Evolutionary conservation across 345 rosid genomes (phyloP), one percentile per base, ranked within the genome.

Genomic region (Dimocarpus longan): DNA sequence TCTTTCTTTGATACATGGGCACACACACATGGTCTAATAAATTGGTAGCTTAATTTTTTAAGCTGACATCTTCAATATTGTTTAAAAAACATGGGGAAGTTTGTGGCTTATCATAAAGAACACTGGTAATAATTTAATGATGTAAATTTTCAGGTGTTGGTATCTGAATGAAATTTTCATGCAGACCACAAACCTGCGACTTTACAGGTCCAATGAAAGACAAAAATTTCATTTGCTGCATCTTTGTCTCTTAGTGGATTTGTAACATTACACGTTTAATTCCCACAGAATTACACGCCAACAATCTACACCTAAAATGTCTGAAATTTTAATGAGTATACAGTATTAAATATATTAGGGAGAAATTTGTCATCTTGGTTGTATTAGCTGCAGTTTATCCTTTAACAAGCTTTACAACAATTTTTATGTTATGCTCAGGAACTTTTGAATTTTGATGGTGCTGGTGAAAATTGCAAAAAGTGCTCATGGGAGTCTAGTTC

Each of bases 351-450:
- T 40, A 59, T 39, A 3, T 73, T 40, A 32, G 12, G 56, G 56
- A 57, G 19, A 21, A 57, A 22, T 18, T n/a, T 40, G 26, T 50
- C 54, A n/a, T 42, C 16, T 44, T 28, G 65, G 57, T 60, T 80
- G 50, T 42, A 70, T 80, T n/a, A 68, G 42, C 16, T 76, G 21
- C 39, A 56, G 32, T 50, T 44, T 79, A 10, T 68, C 13, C 65
- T 54, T 13, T 16, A 5, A 28, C 24, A 60, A 63, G 77, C 84
- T 82, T 54, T 79, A 78, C 43, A 2, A 19, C 6, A 5, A 10
- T 57, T 48, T 22, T 32, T n/a, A 70, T 15, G 80, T 43, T 62
- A 80, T 88, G 78, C 63, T 78, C 87, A 94, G 97, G 94, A 84
- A 82, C 77, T 84, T 68, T 62, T 71, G 76, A 83, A 71, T 79